phyloP scores from a whole-genome alignment of 2,329 filamentous ascomycete genomes.

The Graphilbum sp. region DNA sequence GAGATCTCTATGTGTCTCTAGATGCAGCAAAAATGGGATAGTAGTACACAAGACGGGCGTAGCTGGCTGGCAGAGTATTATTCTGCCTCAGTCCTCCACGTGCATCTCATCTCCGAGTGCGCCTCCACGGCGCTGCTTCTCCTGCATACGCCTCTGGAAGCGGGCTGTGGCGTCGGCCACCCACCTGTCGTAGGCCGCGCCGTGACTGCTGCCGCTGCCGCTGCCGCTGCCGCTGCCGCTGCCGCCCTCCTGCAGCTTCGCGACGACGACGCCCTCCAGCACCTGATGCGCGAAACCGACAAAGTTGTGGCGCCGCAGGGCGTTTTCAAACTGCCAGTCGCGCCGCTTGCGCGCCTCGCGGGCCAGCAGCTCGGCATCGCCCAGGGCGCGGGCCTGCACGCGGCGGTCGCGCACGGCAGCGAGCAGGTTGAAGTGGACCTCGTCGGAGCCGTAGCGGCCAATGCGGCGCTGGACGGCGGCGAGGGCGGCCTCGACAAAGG shows the following conservation, averaged over 20 bases:
- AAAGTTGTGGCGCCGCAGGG: conserved; percentile 83
- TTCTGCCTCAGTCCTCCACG: conserved; percentile 13
- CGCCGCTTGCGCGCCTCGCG: conserved; percentile 69
- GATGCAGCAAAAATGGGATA: too few species aligned
- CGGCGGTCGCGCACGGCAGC: conserved; percentile 80
- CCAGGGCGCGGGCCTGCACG: conserved; percentile 59
- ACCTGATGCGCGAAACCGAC: conserved; percentile 88
- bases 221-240: conserved; percentile 19
- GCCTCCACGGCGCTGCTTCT: conserved; percentile 14
- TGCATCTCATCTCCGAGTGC: conserved; percentile 9
- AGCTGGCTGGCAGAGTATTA: too few species aligned
- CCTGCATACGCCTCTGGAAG: conserved; percentile 16
- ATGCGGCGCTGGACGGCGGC: conserved; percentile 76
- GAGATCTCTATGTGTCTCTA: too few species aligned
- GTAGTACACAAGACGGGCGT: too few species aligned
- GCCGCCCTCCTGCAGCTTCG: conserved; percentile 50
- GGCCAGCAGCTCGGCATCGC: conserved; percentile 62
- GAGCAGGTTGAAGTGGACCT: conserved; percentile 92
- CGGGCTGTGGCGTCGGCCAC: conserved; percentile 37
- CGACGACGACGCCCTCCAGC: conserved; percentile 65
- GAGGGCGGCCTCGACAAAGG: conserved; percentile 66
- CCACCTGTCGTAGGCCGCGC: conserved; percentile 51
- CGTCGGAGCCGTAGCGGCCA: conserved; percentile 64
- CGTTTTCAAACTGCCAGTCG: conserved; percentile 92
- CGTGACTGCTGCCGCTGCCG: conserved; percentile 19